Base-by-base conservation (phyloP, 441 rosid species). In the Eutrema salsugineum region DNA sequence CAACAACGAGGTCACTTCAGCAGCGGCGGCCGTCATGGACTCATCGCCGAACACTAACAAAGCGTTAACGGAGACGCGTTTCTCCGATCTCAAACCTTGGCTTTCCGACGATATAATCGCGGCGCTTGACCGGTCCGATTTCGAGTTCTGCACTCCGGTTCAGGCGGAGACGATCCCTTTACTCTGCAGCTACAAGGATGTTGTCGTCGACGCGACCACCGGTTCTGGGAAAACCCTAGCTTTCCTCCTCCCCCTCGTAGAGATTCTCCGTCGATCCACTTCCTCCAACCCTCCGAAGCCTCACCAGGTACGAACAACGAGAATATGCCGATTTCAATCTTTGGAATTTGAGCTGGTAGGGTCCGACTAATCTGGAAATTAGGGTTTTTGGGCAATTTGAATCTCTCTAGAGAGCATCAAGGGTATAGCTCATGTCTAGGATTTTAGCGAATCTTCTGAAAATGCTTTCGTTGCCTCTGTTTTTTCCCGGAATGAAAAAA, bases 161-260 rank as follows among this genome's bases (percentile, higher is more conserved):
- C 99, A 92, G 78, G 93, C 87, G 20, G 87, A 89, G 40, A 84
- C 96, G 5, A 89, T 94, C 54, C 99, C 99, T 14, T 75, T 94
- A 50, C 88, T 94, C 33, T 92, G 79, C 55, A 71, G 81, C 78
- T 79, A 79, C 83, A 95, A 91, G 81, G 98, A 95, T 76, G 99
- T 94, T 1, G 85, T 89, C 22, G 97, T 91, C 66, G 97, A 94
- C 73, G 97, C 98, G 28, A 91, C 94, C 78, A 90, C 96, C 36
- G 98, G 98, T 69, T 90, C 93, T 27, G 99, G 98, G 0, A 94
- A 94, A 86, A 92, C 96, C 70, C 85, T 94, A 46, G 97, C 99
- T 38, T 94, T 91, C 75, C 72, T 94, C 5, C 79, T 91, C 3
- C 97, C 99, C 1, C 72, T 94, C 5, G 88, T 92, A 14, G 98